phyloP scores from a whole-genome alignment of 2,329 filamentous ascomycete species.

The Graphilbum fragrans region DNA sequence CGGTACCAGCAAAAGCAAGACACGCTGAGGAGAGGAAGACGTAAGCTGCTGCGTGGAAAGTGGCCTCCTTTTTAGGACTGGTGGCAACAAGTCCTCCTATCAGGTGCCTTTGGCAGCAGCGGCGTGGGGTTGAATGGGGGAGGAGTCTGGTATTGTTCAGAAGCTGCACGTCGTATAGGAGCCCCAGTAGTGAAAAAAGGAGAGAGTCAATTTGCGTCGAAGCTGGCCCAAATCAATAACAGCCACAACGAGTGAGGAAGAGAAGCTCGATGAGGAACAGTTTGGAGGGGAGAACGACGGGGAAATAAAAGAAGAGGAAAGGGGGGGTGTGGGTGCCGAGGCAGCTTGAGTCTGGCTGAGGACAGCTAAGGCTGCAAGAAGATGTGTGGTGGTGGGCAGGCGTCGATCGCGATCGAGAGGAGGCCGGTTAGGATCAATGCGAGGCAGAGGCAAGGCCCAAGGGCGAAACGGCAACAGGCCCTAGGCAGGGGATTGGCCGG shows the following conservation, averaged over 20 bases:
- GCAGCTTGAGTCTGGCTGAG: too few relatives aligned
- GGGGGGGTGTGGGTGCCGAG: background rate
- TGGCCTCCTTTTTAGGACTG: too few relatives aligned
- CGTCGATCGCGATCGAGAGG: slow-evolving; percentile 1
- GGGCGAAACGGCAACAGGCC: too few relatives aligned
- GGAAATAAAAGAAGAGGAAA: background rate
- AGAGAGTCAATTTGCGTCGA: too few relatives aligned
- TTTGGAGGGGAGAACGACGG: background rate
- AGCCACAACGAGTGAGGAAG: too few relatives aligned
- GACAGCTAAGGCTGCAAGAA: background rate
- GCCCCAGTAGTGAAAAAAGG: too few relatives aligned
- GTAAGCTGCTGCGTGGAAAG: background rate
- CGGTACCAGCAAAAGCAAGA: too few relatives aligned
- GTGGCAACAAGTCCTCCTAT: background rate
- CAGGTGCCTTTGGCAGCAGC: background rate
- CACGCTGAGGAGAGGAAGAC: too few relatives aligned
- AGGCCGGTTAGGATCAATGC: slow-evolving; percentile 3
- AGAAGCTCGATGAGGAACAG: background rate
- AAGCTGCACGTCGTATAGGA: too few relatives aligned
- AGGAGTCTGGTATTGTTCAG: too few relatives aligned
- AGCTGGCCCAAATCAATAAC: too few relatives aligned
- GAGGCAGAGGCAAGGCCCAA: slow-evolving; percentile 2
- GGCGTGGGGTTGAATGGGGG: background rate
- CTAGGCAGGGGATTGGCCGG: background rate
- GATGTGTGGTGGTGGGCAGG: background rate